These are phyloP conservation scores for Eucalyptus cloeziana DNA, from an alignment of 345 rosid genomes.

Conservation along the genomic window DNA sequence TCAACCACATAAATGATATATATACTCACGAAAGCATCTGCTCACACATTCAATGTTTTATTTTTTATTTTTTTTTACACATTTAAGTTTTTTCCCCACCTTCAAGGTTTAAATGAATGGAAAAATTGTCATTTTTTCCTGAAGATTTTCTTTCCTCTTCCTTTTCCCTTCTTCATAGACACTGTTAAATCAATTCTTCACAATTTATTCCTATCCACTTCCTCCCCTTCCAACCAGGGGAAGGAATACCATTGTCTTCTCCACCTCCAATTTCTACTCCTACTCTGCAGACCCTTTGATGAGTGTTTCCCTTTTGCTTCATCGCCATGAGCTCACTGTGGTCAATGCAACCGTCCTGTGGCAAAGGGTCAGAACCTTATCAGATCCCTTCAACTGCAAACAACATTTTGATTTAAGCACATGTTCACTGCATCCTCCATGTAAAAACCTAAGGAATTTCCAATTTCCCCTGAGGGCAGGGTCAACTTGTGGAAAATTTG, in stretches of 20 bases:
- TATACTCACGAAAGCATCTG: not conserved
- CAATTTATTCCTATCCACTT: not conserved
- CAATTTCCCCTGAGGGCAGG: not conserved
- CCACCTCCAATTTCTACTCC: not conserved
- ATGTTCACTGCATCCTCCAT: not conserved
- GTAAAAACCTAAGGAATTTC: not conserved
- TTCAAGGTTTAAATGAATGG: not conserved
- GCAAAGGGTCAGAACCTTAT: not conserved
- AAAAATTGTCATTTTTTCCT: not conserved
- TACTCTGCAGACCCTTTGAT: conserved; percentile 3
- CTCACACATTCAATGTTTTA: not conserved
- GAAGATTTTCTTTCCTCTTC: not conserved
- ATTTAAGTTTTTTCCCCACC: no score
- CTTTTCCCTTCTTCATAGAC: not conserved
- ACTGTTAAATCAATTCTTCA: not conserved
- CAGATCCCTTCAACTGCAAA: not conserved
- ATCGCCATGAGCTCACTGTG: conserved; percentile 47
- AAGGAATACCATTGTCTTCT: not conserved
- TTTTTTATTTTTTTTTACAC: no score
- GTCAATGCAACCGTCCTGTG: conserved; percentile 59
- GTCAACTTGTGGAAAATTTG: not conserved
- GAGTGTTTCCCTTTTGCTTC: conserved; percentile 41
- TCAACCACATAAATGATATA: not conserved
- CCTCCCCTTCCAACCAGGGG: not conserved
- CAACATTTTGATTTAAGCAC: not conserved